Evolutionary conservation across 495 filamentous ascomycete genomes (phyloP), one percentile per base, ranked within the genome.

Genomic region (Aspergillus diversus): DNA sequence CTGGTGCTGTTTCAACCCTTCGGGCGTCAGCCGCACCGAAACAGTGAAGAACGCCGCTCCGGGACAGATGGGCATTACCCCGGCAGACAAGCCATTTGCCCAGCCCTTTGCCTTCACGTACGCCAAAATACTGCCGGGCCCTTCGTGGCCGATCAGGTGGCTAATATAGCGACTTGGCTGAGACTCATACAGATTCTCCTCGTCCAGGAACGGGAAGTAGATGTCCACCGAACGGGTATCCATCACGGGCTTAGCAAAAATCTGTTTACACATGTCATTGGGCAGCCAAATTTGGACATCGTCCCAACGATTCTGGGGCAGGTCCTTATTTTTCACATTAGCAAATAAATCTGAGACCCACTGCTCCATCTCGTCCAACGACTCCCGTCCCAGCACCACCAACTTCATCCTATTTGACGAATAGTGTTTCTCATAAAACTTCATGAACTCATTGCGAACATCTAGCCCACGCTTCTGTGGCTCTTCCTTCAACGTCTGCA

Each of bases 391-490:
- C 15, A 99, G 77, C 5, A 97, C 87, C 35, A 95, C 93, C 57
- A 99, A 82, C 81, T 97, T 99, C 89, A 97, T 97, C 7, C 87
- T 81, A 71, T 99, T 99, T 56, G 95, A 92, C 5, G 95, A 99
- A 75, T 97, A 97, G 67, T 96, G 88, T 69, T 87, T 87, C 60
- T 89, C 84, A 68, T 98, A 92, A 69, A 97, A 97, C 56, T 92
- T 87, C 66, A 98, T 96, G 75, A 99, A 98, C 72, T 95, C 92
- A 71, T 92, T 88, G 56, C 95, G 87, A 17, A 99, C 89, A 73
- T 96, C 89, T 60, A 98, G 84, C 3, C 95, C 95, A 51, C 88
- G 82, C 57, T 87, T 86, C 65, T 92, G 88, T 31, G 95, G 95
- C 21, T 86, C 81, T 54, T 92, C 92, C 73, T 96, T 93, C 56